These are phyloP conservation scores for Lizanozyma gosingica DNA, from an alignment of 1,139 yeast species.

Conservation along the genomic window DNA sequence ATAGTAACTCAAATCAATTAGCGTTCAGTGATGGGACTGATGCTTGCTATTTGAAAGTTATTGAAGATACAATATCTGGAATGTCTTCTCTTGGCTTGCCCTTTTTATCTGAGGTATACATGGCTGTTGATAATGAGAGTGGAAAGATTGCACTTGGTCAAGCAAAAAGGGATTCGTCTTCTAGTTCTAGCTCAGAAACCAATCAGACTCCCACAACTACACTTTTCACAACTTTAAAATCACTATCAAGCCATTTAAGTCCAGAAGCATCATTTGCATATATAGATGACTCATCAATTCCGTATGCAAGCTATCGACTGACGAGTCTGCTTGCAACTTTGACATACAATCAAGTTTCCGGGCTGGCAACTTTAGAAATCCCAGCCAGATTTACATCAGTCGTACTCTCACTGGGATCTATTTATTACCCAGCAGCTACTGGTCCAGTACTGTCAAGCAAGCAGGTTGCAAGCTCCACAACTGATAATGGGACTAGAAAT, in stretches of 20 bases:
- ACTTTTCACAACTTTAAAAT: too few relatives aligned
- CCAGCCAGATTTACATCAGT: neutral
- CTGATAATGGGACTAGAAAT: neutral
- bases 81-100: conserved; percentile 55
- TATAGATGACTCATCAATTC: neutral
- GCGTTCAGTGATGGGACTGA: conserved; percentile 43
- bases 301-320: neutral
- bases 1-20: conserved; percentile 20
- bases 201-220: too few relatives aligned
- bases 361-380: neutral
- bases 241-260: too few relatives aligned
- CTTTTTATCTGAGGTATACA: conserved; percentile 45
- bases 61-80: conserved; percentile 44
- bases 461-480: neutral
- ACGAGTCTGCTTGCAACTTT: neutral
- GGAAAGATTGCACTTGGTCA: conserved; percentile 49
- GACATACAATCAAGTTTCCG: neutral
- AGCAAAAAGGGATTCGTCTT: conserved; percentile 5
- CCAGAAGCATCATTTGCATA: neutral
- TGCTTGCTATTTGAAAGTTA: conserved; percentile 54
- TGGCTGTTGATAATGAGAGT: conserved; percentile 63
- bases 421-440: neutral
- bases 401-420: neutral
- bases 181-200: too few relatives aligned
- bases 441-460: too few relatives aligned